A percentile compares a stretch with the other conserved stretches of the same genome.
phyloP scores from a whole-genome alignment of 331 rosid genomes.

The Acacia concinna region DNA sequence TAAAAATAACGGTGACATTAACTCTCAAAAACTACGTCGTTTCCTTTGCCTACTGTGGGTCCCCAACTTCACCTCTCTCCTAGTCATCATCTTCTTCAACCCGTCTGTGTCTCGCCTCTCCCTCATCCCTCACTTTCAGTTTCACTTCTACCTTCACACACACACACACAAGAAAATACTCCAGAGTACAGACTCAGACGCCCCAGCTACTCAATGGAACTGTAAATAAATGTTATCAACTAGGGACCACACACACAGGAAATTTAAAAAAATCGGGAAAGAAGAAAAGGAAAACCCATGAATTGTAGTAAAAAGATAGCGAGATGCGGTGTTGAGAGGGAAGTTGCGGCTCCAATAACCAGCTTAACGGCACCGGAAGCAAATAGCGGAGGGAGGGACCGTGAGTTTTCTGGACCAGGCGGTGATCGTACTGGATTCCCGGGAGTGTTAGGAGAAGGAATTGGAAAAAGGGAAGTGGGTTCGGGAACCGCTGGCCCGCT shows the following conservation, averaged over 20 bases:
- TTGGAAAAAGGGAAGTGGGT: neutral
- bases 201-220: no score
- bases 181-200: neutral
- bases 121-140: no score
- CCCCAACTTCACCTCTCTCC: no score
- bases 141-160: no score
- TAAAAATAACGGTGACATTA: no score
- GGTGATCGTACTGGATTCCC: neutral
- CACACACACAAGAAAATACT: no score
- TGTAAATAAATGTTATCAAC: neutral
- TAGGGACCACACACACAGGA: neutral
- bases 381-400: neutral
- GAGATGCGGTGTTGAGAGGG: constrained; percentile 15
- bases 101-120: no score
- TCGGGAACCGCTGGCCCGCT: no score
- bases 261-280: neutral
- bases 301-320: neutral
- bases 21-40: no score
- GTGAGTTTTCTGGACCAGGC: neutral
- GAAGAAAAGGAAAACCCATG: neutral
- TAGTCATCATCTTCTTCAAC: no score
- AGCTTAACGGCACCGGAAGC: neutral
- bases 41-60: no score
- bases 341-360: constrained; percentile 13
- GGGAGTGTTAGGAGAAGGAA: neutral